phyloP scores from a whole-genome alignment of 192 early-diverging fungal genomes.

The Lobosporangium transversale region DNA sequence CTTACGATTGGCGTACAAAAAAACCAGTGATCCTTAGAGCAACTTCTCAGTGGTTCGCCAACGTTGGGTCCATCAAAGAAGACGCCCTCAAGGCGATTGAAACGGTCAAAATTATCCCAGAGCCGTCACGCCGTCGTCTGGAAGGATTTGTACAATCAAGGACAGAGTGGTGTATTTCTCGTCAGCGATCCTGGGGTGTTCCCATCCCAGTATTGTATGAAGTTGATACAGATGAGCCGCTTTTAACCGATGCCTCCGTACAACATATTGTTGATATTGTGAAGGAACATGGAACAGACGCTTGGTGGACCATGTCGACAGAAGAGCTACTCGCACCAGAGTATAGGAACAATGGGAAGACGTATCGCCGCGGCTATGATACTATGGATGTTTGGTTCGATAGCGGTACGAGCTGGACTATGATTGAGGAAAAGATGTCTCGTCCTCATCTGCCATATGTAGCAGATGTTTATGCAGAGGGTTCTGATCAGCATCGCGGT shows the following conservation, averaged over 20 bases:
- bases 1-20: constrained; percentile 89
- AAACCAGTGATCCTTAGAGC: constrained; percentile 81
- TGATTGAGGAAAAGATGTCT: constrained; percentile 59
- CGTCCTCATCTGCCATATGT: constrained; percentile 47
- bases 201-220: constrained; percentile 84
- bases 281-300: constrained; percentile 66
- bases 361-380: constrained; percentile 71
- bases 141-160: constrained; percentile 73
- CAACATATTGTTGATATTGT: constrained; percentile 71
- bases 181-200: constrained; percentile 85
- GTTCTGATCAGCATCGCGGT: constrained; percentile 85
- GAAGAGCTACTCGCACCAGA: constrained; percentile 69
- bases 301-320: constrained; percentile 75
- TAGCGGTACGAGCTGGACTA: constrained; percentile 81
- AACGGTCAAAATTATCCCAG: constrained; percentile 68
- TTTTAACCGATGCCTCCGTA: constrained; percentile 72
- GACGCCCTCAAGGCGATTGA: constrained; percentile 66
- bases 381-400: constrained; percentile 94
- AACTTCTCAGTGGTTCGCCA: constrained; percentile 87
- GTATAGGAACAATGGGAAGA: constrained; percentile 65
- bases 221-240: constrained; percentile 63
- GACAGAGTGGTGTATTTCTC: constrained; percentile 87
- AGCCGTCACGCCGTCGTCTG: constrained; percentile 59
- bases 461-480: constrained; percentile 81
- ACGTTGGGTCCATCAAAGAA: constrained; percentile 70